A percentile compares a stretch with the other conserved stretches of the same genome.
Evolutionary conservation across 1,284 basidiomycete genomes (phyloP).

Genomic region (Moesziomyces sp.): DNA sequence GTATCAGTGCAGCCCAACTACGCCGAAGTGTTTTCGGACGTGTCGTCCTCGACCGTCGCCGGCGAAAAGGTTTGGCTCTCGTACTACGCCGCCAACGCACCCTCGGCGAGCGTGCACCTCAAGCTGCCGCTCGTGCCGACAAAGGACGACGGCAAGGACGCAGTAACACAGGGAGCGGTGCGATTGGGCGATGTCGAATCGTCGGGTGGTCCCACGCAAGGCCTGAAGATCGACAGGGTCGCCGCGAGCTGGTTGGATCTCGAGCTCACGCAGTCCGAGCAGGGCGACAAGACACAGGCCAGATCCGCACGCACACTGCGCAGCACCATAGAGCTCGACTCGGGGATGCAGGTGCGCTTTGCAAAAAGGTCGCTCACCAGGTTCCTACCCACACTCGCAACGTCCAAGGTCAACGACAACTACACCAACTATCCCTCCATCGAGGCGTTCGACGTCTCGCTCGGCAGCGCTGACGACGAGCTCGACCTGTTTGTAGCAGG

Average conservation of each 20-base stretch:
- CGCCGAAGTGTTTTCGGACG: conserved; percentile 74
- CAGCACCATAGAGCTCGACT: conserved; percentile 27
- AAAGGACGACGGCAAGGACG: conserved; percentile 43
- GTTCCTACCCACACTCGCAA: conserved; percentile 22
- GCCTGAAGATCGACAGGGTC: conserved; percentile 25
- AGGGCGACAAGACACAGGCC: not conserved
- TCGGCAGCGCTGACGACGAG: conserved; percentile 26
- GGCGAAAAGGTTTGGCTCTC: conserved; percentile 78
- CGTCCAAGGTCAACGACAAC: conserved; percentile 45
- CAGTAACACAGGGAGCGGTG: conserved; percentile 54
- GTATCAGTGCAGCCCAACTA: conserved; percentile 76
- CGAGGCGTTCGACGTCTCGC: conserved; percentile 45
- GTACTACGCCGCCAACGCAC: conserved; percentile 71
- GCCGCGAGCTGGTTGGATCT: conserved; percentile 33
- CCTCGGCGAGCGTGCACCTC: conserved; percentile 44
- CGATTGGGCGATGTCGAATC: conserved; percentile 22
- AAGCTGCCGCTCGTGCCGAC: conserved; percentile 41
- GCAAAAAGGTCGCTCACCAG: conserved; percentile 15
- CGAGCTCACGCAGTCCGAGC: conserved; percentile 8
- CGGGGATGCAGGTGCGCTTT: conserved; percentile 19
- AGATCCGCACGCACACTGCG: conserved; percentile 35
- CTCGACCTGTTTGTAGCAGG: conserved; percentile 46
- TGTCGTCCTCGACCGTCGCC: conserved; percentile 72
- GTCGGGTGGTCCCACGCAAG: conserved; percentile 20
- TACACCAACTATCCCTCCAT: conserved; percentile 47